These are phyloP conservation scores for Phytophthora pluvialis DNA, from an alignment of 352 stramenopile genomes.

Conservation along the genomic window DNA sequence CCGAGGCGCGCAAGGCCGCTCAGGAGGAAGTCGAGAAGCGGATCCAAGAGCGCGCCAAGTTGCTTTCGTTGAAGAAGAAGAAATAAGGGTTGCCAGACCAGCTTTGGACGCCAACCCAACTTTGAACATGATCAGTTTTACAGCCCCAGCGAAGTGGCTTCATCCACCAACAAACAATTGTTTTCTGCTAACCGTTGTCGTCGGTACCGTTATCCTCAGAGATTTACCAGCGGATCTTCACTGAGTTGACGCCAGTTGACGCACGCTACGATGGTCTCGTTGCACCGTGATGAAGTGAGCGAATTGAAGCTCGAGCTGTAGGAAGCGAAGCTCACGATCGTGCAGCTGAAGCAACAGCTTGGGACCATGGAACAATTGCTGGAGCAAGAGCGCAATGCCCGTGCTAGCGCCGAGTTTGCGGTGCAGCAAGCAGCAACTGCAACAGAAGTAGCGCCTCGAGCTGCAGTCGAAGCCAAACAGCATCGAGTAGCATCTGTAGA, in stretches of 20 bases:
- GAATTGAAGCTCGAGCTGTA: conserved; percentile 5
- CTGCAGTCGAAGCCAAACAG: too few relatives aligned
- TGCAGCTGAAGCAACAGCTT: conserved; percentile 1
- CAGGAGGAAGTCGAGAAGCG: conserved; percentile 76
- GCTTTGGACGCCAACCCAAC: conserved; percentile 3
- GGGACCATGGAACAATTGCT: not conserved
- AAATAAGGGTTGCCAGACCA: conserved; percentile 39
- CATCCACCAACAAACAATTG: not conserved
- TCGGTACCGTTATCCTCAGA: not conserved
- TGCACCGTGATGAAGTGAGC: conserved; percentile 8
- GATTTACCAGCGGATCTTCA: not conserved
- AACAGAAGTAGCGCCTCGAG: too few relatives aligned
- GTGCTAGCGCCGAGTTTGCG: not conserved
- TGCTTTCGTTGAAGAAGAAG: conserved; percentile 74
- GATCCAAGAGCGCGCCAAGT: conserved; percentile 66
- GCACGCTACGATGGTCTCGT: not conserved
- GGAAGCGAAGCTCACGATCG: conserved; percentile 2
- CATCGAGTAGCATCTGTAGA: not conserved
- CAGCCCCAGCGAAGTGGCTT: not conserved
- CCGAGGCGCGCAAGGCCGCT: conserved; percentile 68
- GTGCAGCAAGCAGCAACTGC: conserved; percentile 4
- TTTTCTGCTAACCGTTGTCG: conserved; percentile 5
- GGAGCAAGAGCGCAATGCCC: conserved; percentile 1
- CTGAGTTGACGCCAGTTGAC: not conserved
- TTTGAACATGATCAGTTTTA: conserved; percentile 21